These are phyloP conservation scores for Brasenia schreberi DNA, from an alignment of 164 flowering plant genomes.

Conservation along the genomic window DNA sequence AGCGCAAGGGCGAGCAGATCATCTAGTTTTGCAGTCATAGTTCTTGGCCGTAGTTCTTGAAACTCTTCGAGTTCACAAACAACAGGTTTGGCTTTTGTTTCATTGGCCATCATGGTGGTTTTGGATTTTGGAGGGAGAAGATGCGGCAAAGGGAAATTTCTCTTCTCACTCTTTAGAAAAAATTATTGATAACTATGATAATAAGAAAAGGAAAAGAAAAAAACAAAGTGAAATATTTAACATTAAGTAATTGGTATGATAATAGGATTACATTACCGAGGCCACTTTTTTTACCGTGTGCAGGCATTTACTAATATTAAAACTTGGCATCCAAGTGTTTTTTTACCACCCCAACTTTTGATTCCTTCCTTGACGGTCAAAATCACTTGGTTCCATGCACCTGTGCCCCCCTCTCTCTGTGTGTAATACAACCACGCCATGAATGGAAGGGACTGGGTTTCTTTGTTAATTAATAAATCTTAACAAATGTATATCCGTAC, in stretches of 20 bases:
- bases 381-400: conserved; percentile 21
- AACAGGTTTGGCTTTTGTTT: too few species aligned
- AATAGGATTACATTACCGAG: conserved; percentile 26
- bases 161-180: too few species aligned
- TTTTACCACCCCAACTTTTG: conserved; percentile 19
- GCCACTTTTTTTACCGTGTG: conserved; percentile 19
- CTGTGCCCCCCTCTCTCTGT: conserved; percentile 3
- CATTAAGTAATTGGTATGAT: conserved; percentile 3
- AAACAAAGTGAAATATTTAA: background rate
- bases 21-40: too few species aligned
- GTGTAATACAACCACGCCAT: background rate
- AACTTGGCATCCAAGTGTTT: conserved; percentile 32
- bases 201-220: background rate
- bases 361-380: conserved; percentile 60
- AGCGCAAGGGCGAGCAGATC: too few species aligned
- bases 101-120: too few species aligned
- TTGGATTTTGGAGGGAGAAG: too few species aligned
- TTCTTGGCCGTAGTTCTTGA: too few species aligned
- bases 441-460: background rate
- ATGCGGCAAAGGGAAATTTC: too few species aligned
- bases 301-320: conserved; percentile 27
- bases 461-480: conserved; percentile 3
- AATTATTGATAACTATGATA: background rate
- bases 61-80: too few species aligned
- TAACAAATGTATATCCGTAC: background rate